These are phyloP conservation scores for Colletotrichum lini DNA, from an alignment of 2,329 filamentous ascomycete genomes.

Conservation along the genomic window DNA sequence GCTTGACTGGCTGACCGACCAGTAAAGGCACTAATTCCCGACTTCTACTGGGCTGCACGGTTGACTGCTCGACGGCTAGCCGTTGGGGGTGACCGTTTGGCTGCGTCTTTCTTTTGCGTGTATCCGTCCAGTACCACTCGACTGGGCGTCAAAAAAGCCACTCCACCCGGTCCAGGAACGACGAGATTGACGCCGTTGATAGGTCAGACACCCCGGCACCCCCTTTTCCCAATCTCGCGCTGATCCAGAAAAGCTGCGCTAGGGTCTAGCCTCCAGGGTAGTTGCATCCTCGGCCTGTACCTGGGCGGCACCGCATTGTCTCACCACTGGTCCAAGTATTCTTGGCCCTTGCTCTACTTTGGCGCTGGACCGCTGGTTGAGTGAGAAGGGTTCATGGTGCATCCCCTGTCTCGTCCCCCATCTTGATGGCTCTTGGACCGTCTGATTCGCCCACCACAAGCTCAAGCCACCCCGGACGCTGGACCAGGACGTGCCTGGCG, in stretches of 20 bases:
- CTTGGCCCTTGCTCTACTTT: conserved; percentile 40
- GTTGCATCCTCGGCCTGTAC: conserved; percentile 38
- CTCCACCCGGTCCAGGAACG: conserved; percentile 32
- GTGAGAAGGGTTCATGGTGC: not conserved
- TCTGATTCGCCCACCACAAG: conserved; percentile 33
- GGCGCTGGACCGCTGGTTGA: conserved; percentile 8
- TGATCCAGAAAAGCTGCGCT: conserved; percentile 7
- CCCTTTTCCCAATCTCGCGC: conserved; percentile 42
- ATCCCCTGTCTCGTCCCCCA: conserved; percentile 27
- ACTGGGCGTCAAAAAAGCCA: conserved; percentile 7
- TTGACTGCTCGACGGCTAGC: conserved; percentile 32
- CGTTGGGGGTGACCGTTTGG: conserved; percentile 27
- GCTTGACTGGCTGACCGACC: conserved; percentile 5
- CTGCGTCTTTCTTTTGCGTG: not conserved
- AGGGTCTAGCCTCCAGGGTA: conserved; percentile 39
- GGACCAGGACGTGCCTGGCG: conserved; percentile 26
- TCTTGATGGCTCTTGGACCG: conserved; percentile 13
- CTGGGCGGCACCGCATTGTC: conserved; percentile 40
- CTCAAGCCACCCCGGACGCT: conserved; percentile 28
- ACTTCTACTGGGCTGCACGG: not conserved
- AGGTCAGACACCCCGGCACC: conserved; percentile 31
- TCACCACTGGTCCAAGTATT: conserved; percentile 37
- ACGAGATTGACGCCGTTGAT: conserved; percentile 35
- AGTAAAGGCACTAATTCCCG: no score
- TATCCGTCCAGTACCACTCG: not conserved